These are phyloP conservation scores for Kazachstania taianensis DNA, from an alignment of 805 yeast genomes.

Conservation along the genomic window DNA sequence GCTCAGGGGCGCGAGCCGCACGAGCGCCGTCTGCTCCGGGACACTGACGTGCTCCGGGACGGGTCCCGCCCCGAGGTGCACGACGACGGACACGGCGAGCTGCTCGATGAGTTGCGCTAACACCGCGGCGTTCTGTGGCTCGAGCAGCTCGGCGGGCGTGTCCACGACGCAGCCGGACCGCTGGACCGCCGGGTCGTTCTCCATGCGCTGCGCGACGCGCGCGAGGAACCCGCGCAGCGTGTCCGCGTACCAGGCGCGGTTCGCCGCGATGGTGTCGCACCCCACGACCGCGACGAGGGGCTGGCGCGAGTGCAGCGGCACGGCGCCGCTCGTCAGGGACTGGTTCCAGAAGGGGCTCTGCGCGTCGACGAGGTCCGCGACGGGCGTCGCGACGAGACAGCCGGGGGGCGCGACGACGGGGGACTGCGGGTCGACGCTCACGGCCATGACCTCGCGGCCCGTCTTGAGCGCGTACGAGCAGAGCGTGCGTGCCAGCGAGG, in stretches of 20 bases:
- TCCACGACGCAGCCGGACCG: constrained; percentile 28
- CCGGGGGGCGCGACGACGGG: constrained; percentile 78
- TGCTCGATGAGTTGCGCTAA: constrained; percentile 11
- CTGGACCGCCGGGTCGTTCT: constrained; percentile 22
- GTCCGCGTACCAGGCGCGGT: constrained; percentile 39
- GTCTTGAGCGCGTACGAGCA: constrained; percentile 69
- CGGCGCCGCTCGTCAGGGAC: constrained; percentile 63
- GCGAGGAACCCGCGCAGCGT: constrained; percentile 40
- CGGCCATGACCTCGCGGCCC: constrained; percentile 51
- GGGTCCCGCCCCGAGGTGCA: constrained; percentile 11
- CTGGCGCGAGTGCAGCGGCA: constrained; percentile 73
- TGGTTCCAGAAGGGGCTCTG: constrained; percentile 68
- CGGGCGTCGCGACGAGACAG: constrained; percentile 69
- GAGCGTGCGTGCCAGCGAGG: constrained; percentile 59
- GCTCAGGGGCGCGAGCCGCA: constrained; percentile 61
- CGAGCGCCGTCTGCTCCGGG: constrained; percentile 9
- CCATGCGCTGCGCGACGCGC: constrained; percentile 30
- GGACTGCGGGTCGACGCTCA: constrained; percentile 67
- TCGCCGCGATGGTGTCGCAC: constrained; percentile 46
- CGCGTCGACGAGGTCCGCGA: constrained; percentile 70
- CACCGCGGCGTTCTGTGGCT: constrained; percentile 12
- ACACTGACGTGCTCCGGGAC: constrained; percentile 4
- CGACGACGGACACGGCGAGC: constrained; percentile 18
- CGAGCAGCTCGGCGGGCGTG: constrained; percentile 20
- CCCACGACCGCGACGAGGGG: constrained; percentile 83